Conservation (phyloP, 192 early-diverging fungal species). For the Funneliformis mosseae region DNA sequence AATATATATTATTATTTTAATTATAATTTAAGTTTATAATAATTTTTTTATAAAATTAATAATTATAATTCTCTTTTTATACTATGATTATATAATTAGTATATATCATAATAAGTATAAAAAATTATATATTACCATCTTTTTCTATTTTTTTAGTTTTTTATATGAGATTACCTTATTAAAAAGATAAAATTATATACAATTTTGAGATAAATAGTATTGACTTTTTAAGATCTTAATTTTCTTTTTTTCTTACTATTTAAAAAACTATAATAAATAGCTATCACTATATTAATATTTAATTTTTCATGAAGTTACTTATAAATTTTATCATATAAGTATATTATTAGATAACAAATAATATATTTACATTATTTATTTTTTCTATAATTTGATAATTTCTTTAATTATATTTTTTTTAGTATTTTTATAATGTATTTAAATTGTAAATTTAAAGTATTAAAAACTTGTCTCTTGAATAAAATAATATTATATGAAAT, state of each 20-base stretch:
- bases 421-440: background rate
- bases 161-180: constrained; percentile 2
- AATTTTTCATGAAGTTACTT: too few relatives aligned
- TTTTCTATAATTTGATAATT: background rate
- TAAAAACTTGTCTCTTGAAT: background rate
- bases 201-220: background rate
- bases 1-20: constrained; percentile 7
- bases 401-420: background rate
- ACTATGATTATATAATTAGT: constrained; percentile 13
- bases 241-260: constrained; percentile 2
- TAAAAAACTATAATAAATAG: background rate
- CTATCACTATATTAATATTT: background rate
- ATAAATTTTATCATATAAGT: too few relatives aligned
- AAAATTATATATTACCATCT: constrained; percentile 9
- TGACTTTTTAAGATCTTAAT: background rate
- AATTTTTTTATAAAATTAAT: background rate
- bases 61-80: constrained; percentile 10
- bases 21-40: background rate
- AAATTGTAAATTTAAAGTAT: background rate
- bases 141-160: background rate
- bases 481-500: background rate
- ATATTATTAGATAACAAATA: too few relatives aligned
- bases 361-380: background rate
- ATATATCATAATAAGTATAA: constrained; percentile 7
- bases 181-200: background rate